Conservation (phyloP, 2,329 filamentous ascomycete genomes). For the Aspergillus fischeri region DNA sequence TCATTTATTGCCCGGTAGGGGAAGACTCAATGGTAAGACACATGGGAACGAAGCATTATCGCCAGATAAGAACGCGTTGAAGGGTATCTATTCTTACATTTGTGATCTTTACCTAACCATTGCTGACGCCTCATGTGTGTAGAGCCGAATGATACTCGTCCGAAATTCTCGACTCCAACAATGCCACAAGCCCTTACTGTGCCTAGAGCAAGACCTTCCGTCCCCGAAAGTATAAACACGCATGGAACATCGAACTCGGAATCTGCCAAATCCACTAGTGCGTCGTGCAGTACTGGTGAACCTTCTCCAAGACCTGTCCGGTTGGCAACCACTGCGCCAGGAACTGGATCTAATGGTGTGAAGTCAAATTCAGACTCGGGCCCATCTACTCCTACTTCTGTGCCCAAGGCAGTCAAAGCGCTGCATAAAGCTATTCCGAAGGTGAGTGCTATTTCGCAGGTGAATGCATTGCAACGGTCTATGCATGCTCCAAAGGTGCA, state of each 20-base stretch:
- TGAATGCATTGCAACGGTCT: slow-evolving; percentile 1
- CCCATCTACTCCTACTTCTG: background rate
- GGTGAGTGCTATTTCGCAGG: background rate
- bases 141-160: background rate
- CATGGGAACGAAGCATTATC: background rate
- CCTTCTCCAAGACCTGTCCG: background rate
- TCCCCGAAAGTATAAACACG: background rate
- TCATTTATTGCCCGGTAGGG: slow-evolving; percentile 21
- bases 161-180: background rate
- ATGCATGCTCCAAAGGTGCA: slow-evolving; percentile 9
- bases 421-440: background rate
- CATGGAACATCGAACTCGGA: background rate
- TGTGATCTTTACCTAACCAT: background rate
- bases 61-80: background rate
- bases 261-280: background rate
- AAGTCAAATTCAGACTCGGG: background rate
- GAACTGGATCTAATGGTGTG: background rate
- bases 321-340: background rate
- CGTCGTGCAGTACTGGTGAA: background rate
- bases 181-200: background rate
- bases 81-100: background rate
- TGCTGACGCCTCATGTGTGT: background rate
- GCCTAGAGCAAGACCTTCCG: background rate
- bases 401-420: background rate
- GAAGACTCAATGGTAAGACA: background rate